A percentile compares a stretch with the other conserved stretches of the same genome.
Conservation (phyloP, 73 alveolate genomes). For the Blepharisma stoltei region DNA sequence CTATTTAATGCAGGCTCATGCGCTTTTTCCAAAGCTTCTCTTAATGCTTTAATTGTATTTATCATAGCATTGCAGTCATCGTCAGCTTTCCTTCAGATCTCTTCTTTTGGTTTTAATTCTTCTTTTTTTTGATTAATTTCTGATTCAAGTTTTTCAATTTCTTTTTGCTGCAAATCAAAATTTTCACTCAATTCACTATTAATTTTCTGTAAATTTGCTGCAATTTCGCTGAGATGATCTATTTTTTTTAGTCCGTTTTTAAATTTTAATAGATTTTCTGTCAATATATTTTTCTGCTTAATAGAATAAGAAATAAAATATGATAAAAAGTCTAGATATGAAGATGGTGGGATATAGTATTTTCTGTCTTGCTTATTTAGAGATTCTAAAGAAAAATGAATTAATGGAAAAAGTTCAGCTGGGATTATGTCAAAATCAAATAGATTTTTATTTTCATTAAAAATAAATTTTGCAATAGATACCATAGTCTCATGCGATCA, state of each 20-base stretch:
- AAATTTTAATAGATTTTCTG: conserved; percentile 20
- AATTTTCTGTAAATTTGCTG: conserved; percentile 64
- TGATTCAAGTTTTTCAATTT: conserved; percentile 51
- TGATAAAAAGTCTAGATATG: conserved; percentile 72
- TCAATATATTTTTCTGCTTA: not conserved
- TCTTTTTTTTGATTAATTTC: conserved; percentile 58
- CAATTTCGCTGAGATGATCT: conserved; percentile 81
- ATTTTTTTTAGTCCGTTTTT: conserved; percentile 55
- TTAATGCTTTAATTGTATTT: conserved; percentile 70
- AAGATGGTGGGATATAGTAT: conserved; percentile 90
- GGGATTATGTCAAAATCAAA: not conserved
- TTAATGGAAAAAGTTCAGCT: conserved; percentile 40
- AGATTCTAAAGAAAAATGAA: conserved; percentile 58
- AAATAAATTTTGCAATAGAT: conserved; percentile 57
- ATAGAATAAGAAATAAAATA: conserved; percentile 45
- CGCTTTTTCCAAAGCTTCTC: conserved; percentile 91
- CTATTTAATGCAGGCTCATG: conserved; percentile 87
- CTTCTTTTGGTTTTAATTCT: conserved; percentile 80
- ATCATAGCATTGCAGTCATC: conserved; percentile 68
- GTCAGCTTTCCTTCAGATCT: conserved; percentile 47
- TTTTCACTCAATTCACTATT: conserved; percentile 81
- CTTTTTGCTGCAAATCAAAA: conserved; percentile 74
- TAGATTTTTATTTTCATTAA: conserved; percentile 13
- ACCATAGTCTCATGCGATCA: conserved; percentile 68
- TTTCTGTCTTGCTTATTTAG: conserved; percentile 71